phyloP scores from a whole-genome alignment of 805 yeast species.

The Saccharomyces jurei region DNA sequence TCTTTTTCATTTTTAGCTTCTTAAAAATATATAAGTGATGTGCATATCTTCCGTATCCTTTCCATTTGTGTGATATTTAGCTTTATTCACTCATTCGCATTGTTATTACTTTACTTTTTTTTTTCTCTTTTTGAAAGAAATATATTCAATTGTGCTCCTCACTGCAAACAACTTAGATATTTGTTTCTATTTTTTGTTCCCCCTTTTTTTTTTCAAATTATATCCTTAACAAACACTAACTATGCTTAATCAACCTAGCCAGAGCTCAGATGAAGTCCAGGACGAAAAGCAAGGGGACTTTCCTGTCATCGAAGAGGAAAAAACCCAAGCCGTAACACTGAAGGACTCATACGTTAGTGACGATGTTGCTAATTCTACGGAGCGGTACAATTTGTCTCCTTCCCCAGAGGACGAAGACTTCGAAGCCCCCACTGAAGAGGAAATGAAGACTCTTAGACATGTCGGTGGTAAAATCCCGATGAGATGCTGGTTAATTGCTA shows the following conservation, averaged over 20 bases:
- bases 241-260: background rate
- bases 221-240: background rate
- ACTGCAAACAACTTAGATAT: background rate
- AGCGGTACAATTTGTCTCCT: background rate
- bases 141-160: background rate
- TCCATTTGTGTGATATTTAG: background rate
- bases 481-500: constrained; percentile 43
- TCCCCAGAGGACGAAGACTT: constrained; percentile 5
- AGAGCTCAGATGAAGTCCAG: background rate
- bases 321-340: background rate
- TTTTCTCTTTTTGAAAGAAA: background rate
- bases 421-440: constrained; percentile 26
- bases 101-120: background rate
- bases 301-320: background rate
- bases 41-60: background rate
- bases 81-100: background rate
- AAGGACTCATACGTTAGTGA: background rate
- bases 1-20: background rate
- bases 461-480: constrained; percentile 40
- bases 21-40: background rate
- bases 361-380: background rate
- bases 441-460: constrained; percentile 22
- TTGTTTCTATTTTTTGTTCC: background rate
- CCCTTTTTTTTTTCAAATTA: background rate
- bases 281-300: background rate